Conservation (phyloP, 2,329 filamentous ascomycete species). For the Fonsecaea pugnacius region DNA sequence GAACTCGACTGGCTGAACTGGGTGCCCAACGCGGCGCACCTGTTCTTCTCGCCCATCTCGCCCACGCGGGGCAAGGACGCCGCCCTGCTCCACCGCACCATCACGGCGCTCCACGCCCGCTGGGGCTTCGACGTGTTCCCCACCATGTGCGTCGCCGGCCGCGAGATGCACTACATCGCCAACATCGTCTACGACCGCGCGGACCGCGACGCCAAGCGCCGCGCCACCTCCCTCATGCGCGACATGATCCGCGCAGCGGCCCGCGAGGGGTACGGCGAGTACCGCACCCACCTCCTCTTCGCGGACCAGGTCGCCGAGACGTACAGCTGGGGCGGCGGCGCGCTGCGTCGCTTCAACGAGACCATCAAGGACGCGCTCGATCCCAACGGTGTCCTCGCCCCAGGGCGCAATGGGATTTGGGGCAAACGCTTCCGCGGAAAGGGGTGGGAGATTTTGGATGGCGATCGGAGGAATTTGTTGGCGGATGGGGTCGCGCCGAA, state of each 20-base stretch:
- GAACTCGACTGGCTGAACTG: constrained; percentile 45
- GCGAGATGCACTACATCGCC: constrained; percentile 45
- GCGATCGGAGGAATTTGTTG: constrained; percentile 29
- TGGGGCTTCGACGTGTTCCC: constrained; percentile 37
- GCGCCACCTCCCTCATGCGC: constrained; percentile 40
- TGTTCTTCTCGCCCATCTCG: constrained; percentile 45
- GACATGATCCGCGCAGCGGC: constrained; percentile 48
- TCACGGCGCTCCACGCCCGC: constrained; percentile 36
- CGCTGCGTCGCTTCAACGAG: constrained; percentile 51
- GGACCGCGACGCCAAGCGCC: constrained; percentile 36
- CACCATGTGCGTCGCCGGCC: constrained; percentile 35
- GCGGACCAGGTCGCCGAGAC: constrained; percentile 53
- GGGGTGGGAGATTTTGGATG: constrained; percentile 33
- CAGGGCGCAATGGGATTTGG: constrained; percentile 55
- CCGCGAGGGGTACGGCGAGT: constrained; percentile 51
- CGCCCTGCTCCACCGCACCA: constrained; percentile 37
- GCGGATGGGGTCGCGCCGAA: constrained; percentile 29
- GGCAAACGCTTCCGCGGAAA: constrained; percentile 25
- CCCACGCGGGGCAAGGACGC: constrained; percentile 43
- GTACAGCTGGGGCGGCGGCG: constrained; percentile 50
- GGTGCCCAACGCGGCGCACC: constrained; percentile 43
- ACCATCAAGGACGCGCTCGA: constrained; percentile 55
- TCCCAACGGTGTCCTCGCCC: constrained; percentile 55
- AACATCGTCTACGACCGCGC: constrained; percentile 43
- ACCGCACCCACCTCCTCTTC: constrained; percentile 53